Conservation (phyloP, 2,329 filamentous ascomycete genomes). For the Pyricularia grisea region DNA sequence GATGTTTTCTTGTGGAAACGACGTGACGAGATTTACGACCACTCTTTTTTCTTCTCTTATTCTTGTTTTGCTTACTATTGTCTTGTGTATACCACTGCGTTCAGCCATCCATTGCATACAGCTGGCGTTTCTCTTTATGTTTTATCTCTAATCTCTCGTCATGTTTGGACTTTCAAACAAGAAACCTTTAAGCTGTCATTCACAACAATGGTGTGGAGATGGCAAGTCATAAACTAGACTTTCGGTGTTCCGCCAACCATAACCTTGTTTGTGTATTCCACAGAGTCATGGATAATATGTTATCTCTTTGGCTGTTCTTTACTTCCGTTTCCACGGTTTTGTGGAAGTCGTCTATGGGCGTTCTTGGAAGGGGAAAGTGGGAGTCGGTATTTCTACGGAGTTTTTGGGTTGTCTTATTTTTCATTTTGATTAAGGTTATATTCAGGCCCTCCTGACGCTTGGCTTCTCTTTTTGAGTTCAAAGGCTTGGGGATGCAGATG, state of each 20-base stretch:
- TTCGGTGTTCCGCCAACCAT: neutral
- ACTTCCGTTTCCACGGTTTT: neutral
- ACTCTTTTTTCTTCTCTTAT: neutral
- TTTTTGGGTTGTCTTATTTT: neutral
- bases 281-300: neutral
- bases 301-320: neutral
- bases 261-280: neutral
- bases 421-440: neutral
- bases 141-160: neutral
- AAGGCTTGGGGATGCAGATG: neutral
- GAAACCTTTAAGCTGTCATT: neutral
- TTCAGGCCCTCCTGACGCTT: neutral
- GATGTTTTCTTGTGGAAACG: neutral
- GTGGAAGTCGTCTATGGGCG: neutral
- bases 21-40: constrained; percentile 1
- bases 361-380: neutral
- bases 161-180: neutral
- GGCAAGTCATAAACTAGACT: neutral
- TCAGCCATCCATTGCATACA: neutral
- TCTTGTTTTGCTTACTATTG: neutral
- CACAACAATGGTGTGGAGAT: neutral
- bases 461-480: neutral
- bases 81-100: neutral
- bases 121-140: constrained; percentile 1
- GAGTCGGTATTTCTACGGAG: neutral